Evolutionary conservation across 2,329 filamentous ascomycete species (phyloP).

Genomic region (Cytospora chrysosperma): DNA sequence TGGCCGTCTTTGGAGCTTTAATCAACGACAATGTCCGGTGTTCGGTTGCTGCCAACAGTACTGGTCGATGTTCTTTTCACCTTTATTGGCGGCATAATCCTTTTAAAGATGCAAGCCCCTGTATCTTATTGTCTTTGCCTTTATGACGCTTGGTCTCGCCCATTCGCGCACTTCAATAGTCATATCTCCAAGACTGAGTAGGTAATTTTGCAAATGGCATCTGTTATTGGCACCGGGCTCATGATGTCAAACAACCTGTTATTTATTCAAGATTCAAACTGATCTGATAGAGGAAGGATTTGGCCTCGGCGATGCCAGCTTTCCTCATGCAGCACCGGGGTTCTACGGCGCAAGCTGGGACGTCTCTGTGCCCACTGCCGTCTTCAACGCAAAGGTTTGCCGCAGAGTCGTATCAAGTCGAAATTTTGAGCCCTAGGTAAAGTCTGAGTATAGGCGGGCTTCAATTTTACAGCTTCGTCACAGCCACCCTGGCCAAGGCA

Average conservation of each 20-base stretch:
- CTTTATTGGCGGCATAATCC: slow-evolving; percentile 29
- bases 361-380: slow-evolving; percentile 41
- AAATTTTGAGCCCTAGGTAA: too few relatives aligned
- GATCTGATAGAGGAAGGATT: slow-evolving; percentile 35
- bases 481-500: background rate
- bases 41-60: slow-evolving; percentile 34
- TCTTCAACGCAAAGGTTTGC: slow-evolving; percentile 36
- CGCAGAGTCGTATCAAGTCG: slow-evolving; percentile 3
- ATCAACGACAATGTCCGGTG: slow-evolving; percentile 34
- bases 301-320: slow-evolving; percentile 37
- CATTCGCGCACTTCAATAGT: slow-evolving; percentile 38
- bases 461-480: background rate
- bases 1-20: slow-evolving; percentile 25
- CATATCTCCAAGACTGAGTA: slow-evolving; percentile 36
- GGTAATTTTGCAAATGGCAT: slow-evolving; percentile 41
- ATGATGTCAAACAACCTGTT: slow-evolving; percentile 42
- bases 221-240: slow-evolving; percentile 25
- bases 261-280: slow-evolving; percentile 47
- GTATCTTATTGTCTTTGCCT: slow-evolving; percentile 36
- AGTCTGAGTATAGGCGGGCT: background rate
- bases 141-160: slow-evolving; percentile 39
- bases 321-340: slow-evolving; percentile 47
- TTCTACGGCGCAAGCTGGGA: slow-evolving; percentile 45
- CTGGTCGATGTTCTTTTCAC: slow-evolving; percentile 32
- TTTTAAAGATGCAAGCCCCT: slow-evolving; percentile 36